These are phyloP conservation scores for Epichloe gansuensis DNA, from an alignment of 2,329 filamentous ascomycete genomes.

Conservation along the genomic window DNA sequence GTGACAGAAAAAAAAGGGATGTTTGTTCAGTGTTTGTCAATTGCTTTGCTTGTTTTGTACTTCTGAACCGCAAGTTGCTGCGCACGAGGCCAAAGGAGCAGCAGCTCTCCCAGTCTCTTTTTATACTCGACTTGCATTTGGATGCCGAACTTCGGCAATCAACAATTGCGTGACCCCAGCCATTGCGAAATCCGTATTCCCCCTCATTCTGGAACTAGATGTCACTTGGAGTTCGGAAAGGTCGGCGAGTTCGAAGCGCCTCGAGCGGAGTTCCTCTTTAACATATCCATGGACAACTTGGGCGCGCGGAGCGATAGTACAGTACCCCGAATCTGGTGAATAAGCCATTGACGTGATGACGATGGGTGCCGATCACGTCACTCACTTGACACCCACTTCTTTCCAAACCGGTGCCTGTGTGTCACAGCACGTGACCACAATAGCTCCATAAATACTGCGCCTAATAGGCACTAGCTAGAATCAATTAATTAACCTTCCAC, in stretches of 20 bases:
- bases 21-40: background rate
- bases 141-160: background rate
- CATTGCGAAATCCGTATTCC: background rate
- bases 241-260: background rate
- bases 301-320: background rate
- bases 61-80: background rate
- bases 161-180: slow-evolving; percentile 1
- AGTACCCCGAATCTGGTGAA: background rate
- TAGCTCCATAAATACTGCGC: no score
- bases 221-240: background rate
- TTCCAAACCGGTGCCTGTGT: background rate
- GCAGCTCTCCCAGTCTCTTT: background rate
- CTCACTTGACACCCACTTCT: background rate
- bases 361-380: slow-evolving; percentile 10
- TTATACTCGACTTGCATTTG: background rate
- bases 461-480: no score
- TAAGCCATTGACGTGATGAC: slow-evolving; percentile 9
- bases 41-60: background rate
- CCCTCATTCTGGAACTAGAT: background rate
- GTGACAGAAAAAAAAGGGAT: no score
- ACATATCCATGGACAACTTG: background rate
- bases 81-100: background rate
- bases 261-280: background rate
- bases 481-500: no score
- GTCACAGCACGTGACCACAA: no score